A percentile compares a stretch with the other conserved stretches of the same genome.
phyloP scores from a whole-genome alignment of 352 stramenopile genomes.

The Thalassiosira livingstoniorum region DNA sequence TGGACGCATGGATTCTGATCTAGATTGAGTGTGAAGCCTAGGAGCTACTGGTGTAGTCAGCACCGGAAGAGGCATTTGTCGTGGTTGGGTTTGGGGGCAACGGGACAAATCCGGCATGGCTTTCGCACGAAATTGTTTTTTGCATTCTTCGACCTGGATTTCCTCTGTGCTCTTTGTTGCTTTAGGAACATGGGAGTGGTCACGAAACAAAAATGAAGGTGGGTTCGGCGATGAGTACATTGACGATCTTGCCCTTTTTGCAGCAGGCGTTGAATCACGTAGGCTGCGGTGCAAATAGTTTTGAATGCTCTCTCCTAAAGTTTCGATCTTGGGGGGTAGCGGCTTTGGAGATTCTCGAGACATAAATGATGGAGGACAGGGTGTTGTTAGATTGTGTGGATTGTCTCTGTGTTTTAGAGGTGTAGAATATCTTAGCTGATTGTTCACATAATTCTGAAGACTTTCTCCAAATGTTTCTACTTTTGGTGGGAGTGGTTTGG shows the following conservation, averaged over 20 bases:
- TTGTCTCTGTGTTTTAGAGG: background rate
- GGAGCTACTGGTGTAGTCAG: slow-evolving; percentile 36
- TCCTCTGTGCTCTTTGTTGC: slow-evolving; percentile 17
- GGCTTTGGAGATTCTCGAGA: slow-evolving; percentile 7
- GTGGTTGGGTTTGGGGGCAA: background rate
- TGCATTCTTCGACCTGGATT: slow-evolving; percentile 33
- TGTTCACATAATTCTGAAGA: slow-evolving; percentile 33
- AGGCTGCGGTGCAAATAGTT: slow-evolving; percentile 1
- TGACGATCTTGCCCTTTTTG: too few species aligned
- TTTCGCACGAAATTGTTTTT: slow-evolving; percentile 36
- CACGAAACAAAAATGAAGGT: too few species aligned
- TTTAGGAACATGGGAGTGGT: background rate
- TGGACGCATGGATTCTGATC: slow-evolving; percentile 3
- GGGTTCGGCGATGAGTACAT: too few species aligned
- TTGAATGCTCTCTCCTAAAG: slow-evolving; percentile 3
- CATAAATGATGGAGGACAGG: slow-evolving; percentile 24
- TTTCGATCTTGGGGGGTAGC: background rate
- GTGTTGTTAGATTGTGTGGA: background rate
- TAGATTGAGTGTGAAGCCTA: slow-evolving; percentile 16
- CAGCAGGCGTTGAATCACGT: background rate
- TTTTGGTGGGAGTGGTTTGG: slow-evolving; percentile 21
- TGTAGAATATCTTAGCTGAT: slow-evolving; percentile 5
- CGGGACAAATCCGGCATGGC: slow-evolving; percentile 4
- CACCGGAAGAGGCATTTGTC: background rate
- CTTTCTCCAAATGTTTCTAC: slow-evolving; percentile 40